Conservation (phyloP, 495 filamentous ascomycete genomes). For the Penicillium pancosmium region DNA sequence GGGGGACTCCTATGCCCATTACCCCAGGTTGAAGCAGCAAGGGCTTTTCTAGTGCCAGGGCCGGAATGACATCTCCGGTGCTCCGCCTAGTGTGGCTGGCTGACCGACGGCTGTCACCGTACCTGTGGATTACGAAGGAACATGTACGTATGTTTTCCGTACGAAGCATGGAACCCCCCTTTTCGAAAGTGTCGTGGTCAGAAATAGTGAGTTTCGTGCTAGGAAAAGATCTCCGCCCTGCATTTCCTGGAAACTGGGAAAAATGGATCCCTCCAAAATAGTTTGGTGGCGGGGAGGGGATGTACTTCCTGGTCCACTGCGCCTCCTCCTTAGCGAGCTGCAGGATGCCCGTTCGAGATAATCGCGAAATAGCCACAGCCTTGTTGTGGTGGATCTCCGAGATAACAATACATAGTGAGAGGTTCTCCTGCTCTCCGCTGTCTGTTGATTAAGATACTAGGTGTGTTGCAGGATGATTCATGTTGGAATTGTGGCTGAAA, state of each 20-base stretch:
- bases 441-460: not conserved
- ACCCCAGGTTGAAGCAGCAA: conserved; percentile 12
- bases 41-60: conserved; percentile 6
- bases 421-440: not conserved
- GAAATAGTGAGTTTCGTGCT: not conserved
- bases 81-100: conserved; percentile 18
- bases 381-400: conserved; percentile 1
- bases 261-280: conserved; percentile 22
- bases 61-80: conserved; percentile 5
- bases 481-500: not conserved
- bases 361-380: not conserved
- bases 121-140: not conserved
- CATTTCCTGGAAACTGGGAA: conserved; percentile 35
- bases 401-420: not conserved
- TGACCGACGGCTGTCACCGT: conserved; percentile 14
- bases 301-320: conserved; percentile 15
- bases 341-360: conserved; percentile 11
- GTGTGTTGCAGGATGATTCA: not conserved
- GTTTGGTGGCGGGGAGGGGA: conserved; percentile 13
- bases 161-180: not conserved
- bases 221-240: conserved; percentile 28
- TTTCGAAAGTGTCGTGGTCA: not conserved
- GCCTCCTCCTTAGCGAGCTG: conserved; percentile 23
- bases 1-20: not conserved
- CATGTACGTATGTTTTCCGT: too few relatives aligned